Percentiles rank a stretch among this genome's conserved stretches.
These are phyloP conservation scores for Agrostemma githago DNA, from an alignment of 148 eudicot genomes.

Conservation along the genomic window DNA sequence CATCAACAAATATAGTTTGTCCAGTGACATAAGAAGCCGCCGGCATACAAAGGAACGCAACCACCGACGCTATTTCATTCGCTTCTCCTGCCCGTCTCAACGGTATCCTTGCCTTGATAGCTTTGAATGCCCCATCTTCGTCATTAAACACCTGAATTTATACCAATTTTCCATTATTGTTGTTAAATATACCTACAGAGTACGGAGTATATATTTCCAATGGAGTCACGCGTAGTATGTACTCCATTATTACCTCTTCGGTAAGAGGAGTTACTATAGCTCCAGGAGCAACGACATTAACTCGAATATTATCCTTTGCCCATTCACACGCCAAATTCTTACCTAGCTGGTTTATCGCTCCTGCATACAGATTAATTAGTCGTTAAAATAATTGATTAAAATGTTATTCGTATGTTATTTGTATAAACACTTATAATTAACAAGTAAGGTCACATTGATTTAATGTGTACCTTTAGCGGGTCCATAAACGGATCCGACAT, in stretches of 20 bases:
- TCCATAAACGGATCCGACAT: constrained; percentile 18
- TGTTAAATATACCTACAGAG: not conserved
- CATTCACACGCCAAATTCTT: constrained; percentile 30
- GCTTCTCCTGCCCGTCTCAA: constrained; percentile 32
- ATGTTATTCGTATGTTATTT: no score
- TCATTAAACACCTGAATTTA: not conserved
- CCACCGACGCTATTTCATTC: constrained; percentile 39
- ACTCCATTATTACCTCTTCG: not conserved
- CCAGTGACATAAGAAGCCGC: constrained; percentile 56
- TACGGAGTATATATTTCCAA: not conserved
- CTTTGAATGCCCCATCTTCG: not conserved
- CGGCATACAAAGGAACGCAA: constrained; percentile 47
- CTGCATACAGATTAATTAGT: not conserved
- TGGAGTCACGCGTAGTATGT: not conserved
- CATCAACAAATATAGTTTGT: constrained; percentile 49
- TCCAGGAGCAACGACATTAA: constrained; percentile 20
- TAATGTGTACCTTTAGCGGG: constrained; percentile 19
- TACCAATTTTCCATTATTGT: not conserved
- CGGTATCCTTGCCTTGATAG: constrained; percentile 26
- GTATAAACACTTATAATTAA: not conserved
- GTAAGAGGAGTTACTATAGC: constrained; percentile 9
- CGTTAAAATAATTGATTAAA: no score
- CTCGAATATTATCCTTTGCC: constrained; percentile 24
- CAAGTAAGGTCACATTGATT: no score
- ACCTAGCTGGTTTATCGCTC: constrained; percentile 21